Evolutionary conservation across 768 basidiomycete species (phyloP), one percentile per base, ranked within the genome.

Genomic region (Mycena capillaripes): DNA sequence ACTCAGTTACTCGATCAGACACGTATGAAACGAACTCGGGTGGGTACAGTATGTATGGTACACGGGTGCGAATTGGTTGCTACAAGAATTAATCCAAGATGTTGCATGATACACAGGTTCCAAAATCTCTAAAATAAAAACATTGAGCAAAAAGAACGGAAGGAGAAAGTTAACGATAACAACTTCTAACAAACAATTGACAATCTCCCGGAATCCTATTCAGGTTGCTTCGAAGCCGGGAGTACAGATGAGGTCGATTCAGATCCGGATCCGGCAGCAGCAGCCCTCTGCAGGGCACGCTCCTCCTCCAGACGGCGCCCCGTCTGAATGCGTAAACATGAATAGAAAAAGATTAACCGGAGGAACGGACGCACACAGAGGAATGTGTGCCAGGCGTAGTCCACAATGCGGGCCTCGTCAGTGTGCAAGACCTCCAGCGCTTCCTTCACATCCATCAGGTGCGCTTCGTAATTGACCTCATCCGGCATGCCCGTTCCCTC

Each of bases 401-500:
- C 7, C 6, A 87, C 76, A 16, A 89, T 80, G 0, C 69, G 65
- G 4, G 67, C 69, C 72, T 89, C 84, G 1, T 63, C 3, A 0
- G 76, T 76, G n/a, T 46, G 76, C 3, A 90, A 76, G 3, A 55
- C 50, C 12, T 66, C 2, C 44, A 84, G 19, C 3, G 89, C 91
- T n/a, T 88, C 84, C 0, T 88, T 83, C n/a, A 82, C 77, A 0
- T 79, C 63, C 4, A 89, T 55, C 16, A 92, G 77, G 67, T 85
- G 79, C 17, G 86, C 82, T 44, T 78, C 77, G 77, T 86, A 92
- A 57, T 83, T 76, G 71, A 85, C 78, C 76, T 92, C 91, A 75
- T 92, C 84, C 0, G 86, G 79, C 90, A 91, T 92, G 10, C 88
- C 87, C 16, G 91, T 92, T 19, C 85, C 84, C 36, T 78, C 74